These are phyloP conservation scores for Farysia itapuensis DNA, from an alignment of 1,284 basidiomycete species.

Conservation along the genomic window DNA sequence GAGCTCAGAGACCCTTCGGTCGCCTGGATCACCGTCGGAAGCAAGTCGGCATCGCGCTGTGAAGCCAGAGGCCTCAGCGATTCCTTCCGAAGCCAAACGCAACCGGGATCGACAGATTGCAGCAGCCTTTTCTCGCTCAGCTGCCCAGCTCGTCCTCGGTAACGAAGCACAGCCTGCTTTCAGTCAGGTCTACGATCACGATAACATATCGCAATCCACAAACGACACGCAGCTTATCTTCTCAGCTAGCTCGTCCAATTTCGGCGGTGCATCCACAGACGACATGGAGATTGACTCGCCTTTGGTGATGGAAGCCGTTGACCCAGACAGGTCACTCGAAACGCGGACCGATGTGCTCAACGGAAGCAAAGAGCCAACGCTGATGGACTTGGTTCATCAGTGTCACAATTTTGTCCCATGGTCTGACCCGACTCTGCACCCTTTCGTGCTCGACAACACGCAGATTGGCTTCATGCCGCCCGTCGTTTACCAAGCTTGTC, in stretches of 20 bases:
- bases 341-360: background rate
- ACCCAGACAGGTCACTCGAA: background rate
- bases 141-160: constrained; percentile 28
- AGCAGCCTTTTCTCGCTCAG: constrained; percentile 16
- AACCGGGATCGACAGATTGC: constrained; percentile 18
- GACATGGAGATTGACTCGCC: no score
- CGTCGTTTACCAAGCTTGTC: constrained; percentile 33
- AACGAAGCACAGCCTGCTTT: no score
- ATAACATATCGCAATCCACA: no score
- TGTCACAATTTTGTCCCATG: constrained; percentile 56
- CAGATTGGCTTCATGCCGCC: constrained; percentile 52
- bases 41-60: background rate
- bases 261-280: constrained; percentile 6
- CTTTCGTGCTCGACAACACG: constrained; percentile 40
- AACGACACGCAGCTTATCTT: constrained; percentile 36
- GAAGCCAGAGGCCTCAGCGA: constrained; percentile 6
- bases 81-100: constrained; percentile 24
- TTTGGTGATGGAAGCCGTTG: constrained; percentile 15
- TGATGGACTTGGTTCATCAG: constrained; percentile 39
- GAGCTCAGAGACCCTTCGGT: constrained; percentile 1
- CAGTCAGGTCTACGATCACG: no score
- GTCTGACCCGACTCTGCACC: constrained; percentile 33
- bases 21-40: background rate
- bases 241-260: constrained; percentile 14
- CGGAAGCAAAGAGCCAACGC: constrained; percentile 4